Evolutionary conservation across 805 yeast species (phyloP), one percentile per base, ranked within the genome.

Genomic region (Metschnikowia koreensis): DNA sequence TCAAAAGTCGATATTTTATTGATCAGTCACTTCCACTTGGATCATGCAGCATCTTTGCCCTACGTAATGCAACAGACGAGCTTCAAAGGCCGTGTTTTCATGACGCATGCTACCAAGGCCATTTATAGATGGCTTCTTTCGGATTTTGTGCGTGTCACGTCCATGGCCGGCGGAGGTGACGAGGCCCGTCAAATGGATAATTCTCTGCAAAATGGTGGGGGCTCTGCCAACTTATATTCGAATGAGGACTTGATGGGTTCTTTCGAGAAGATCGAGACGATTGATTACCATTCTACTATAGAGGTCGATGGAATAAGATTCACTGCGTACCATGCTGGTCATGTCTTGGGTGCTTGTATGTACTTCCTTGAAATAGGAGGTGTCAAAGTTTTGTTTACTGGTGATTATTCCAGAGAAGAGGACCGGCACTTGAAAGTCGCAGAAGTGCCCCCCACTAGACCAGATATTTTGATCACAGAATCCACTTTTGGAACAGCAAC

Each of bases 261-360:
- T 0, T 90, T 93, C 62, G 97, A 91, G 62, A 75, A 81, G 56
- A 94, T 94, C 45, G 98, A 94, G 67, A 89, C 98, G 1, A 82
- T 94, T 26, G 99, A 94, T 67, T 94, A 87, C 68, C 98, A 94
- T 68, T 89, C 97, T 5, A 94, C 99, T 0, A 81, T 90, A 57
- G 98, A 94, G 61, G 88, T 92, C 36, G 96, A 89, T 53, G 99
- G 99, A 47, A 86, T 94, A 51, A 79, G 94, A 64, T 93, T 94
- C 73, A 94, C 99, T 1, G 99, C 99, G 1, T 94, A 87, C 68
- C 99, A 93, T 71, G 99, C 99, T 7, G 99, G 99, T n/a, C 99
- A 94, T 77, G 99, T 94, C 11, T 75, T 94, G 41, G 99, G 99
- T 50, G 98, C 99, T 10, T 97, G 98, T 11, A 94, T 94, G 98